Evolutionary conservation across 176 grass and related monocot species (phyloP).

Genomic region (Rhynchospora pubera): DNA sequence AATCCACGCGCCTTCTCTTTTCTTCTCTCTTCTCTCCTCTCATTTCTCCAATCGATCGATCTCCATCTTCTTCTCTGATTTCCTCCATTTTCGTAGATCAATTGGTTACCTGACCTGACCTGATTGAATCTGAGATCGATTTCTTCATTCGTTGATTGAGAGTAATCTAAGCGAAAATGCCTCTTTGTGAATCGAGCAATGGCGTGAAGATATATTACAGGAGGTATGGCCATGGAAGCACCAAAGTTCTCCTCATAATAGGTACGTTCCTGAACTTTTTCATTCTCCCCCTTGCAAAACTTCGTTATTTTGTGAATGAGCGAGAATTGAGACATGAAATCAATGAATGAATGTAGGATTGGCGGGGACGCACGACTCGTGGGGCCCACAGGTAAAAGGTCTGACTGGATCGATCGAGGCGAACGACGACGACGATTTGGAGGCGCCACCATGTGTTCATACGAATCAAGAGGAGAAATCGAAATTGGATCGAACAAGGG

Average conservation of each 20-base stretch:
- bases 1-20: background rate
- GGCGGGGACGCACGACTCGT: conserved; percentile 95
- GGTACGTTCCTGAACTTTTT: conserved; percentile 42
- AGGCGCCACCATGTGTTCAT: background rate
- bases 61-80: background rate
- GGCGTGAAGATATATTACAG: conserved; percentile 77
- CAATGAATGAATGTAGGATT: conserved; percentile 41
- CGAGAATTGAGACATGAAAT: background rate
- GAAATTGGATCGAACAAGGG: background rate
- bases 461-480: conserved; percentile 26
- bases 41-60: background rate
- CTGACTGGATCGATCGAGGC: conserved; percentile 62
- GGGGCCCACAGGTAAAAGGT: conserved; percentile 89
- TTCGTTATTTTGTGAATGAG: background rate
- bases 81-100: background rate
- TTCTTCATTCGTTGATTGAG: background rate
- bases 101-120: background rate
- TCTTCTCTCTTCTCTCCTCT: no score
- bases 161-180: background rate
- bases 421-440: conserved; percentile 40
- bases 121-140: background rate
- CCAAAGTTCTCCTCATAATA: conserved; percentile 92
- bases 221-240: conserved; percentile 68
- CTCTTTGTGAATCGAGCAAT: conserved; percentile 39
- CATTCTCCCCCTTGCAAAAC: background rate